Evolutionary conservation across 83 land plant genomes (phyloP), one percentile per base, ranked within the genome.

Genomic region (Diphasiastrum complanatum): DNA sequence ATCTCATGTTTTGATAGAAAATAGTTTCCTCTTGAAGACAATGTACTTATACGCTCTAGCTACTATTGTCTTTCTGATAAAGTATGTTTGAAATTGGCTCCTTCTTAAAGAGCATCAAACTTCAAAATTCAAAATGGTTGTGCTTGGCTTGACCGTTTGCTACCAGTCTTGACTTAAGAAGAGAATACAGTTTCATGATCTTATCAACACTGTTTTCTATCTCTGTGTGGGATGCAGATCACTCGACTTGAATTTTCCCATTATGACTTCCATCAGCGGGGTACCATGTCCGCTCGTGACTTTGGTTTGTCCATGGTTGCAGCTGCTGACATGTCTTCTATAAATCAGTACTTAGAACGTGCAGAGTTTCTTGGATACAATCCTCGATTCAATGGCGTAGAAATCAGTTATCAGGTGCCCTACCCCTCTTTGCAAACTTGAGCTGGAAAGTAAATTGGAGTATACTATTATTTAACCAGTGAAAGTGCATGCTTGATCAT

Each of bases 291-390:
- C 51, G 84, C 95, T 0, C 81, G 76, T 58, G 87, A 87, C 71
- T 91, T 87, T 78, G 89, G 84, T 1, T 49, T 87, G 46, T 87
- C 95, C 5, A 57, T 91, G 78, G 83, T 85, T 63, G 95, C 95
- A 49, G 73, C 91, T 23, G 97, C 97, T 26, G 95, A 91, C 49
- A 54, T 85, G 46, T 78, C 56, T 22, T 71, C 45, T 20, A 72
- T 87, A 57, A 72, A 78, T 74, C 78, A 82, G 58, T 82, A 87
- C 35, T 81, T 91, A 51, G 82, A 80, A 46, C 66, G 82, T 29
- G 85, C 77, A 4, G 85, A 87, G 49, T 81, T 71, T 35, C 33
- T 91, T 11, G 51, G 64, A 33, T 60, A 72, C 20, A 73, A 82
- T 33, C 75, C 81, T 35, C 47, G 31, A 23, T 67, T 80, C 45